Base-by-base conservation (phyloP, 371 early-diverging fungal species). In the Cladochytrium tenue region DNA sequence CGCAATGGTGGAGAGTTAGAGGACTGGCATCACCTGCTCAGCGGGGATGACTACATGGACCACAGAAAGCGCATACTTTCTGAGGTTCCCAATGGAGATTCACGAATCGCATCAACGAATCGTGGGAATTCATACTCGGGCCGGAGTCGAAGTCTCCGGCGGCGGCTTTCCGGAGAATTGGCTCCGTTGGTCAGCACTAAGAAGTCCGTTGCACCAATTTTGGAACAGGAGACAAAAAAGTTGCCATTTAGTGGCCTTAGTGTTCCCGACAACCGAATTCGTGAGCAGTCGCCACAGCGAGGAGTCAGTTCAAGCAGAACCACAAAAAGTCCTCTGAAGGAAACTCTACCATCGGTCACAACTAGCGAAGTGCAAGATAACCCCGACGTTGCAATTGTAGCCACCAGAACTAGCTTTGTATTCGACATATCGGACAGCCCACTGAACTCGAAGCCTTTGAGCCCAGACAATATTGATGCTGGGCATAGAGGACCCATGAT, bases 11-110 rank as follows among this genome's bases (percentile, higher is more conserved):
- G 84, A 23, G 88, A 88, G 33, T 78, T 83, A n/a, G 86, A 74
- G 35, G 76, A 91, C 51, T 92, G 92, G 92, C 75, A 87, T 53
- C 74, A 74, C 10, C 84, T 91, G 23, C 75, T 93, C 33, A 74
- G 82, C 25, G 83, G 75, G 23, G 75, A 73, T 32, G 53, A 60
- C 59, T 59, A 64, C 31, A 27, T 53, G 25, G 32, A n/a, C 13
- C 56, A 30, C 27, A 43, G 52, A 60, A 53, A 52, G 35, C 20
- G 50, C 28, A 13, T 43, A 53, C 25, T 51, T 60, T 52, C 66
- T 60, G 32, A 50, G 60, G 34, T 25, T 26, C 51, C 60, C 60
- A 27, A 3, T 4, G 23, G 26, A 10, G 23, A 13, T 26, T 35
- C 31, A 5, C 32, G 28, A 25, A 0, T 23, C 62, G 0, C 43